Conservation (phyloP, 78 protist species). For the Dictyostelium purpureum region DNA sequence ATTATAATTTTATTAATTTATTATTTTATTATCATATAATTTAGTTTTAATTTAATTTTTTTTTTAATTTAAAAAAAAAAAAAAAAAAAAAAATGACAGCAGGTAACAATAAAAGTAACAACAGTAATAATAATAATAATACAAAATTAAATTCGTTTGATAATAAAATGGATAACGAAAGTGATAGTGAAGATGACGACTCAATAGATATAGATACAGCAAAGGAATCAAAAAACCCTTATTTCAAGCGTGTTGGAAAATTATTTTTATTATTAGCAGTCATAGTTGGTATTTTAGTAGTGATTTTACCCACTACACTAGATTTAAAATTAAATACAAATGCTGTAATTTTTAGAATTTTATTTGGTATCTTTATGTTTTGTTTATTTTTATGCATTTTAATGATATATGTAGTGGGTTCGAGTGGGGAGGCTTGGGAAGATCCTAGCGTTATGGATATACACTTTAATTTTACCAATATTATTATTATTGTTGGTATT, state of each 20-base stretch:
- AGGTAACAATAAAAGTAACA: not conserved
- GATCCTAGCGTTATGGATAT: slow-evolving; percentile 46
- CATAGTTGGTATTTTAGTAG: not conserved
- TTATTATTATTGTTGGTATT: slow-evolving; percentile 49
- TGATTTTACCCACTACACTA: slow-evolving; percentile 19
- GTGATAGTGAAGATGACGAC: slow-evolving; percentile 15
- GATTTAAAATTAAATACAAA: not conserved
- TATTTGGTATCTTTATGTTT: slow-evolving; percentile 43
- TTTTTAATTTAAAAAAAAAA: not conserved
- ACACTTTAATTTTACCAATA: slow-evolving; percentile 24
- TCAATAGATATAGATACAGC: not conserved
- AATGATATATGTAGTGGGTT: slow-evolving; percentile 30
- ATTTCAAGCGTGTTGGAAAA: slow-evolving; percentile 17
- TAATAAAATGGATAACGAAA: slow-evolving; percentile 22
- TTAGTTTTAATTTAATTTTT: not conserved
- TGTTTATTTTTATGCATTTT: slow-evolving; percentile 49
- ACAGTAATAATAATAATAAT: not conserved
- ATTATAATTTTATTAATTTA: too few species aligned
- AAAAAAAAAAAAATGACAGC: not conserved
- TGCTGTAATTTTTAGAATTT: slow-evolving; percentile 20
- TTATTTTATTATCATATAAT: not conserved
- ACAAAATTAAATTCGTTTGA: slow-evolving; percentile 32
- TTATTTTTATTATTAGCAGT: slow-evolving; percentile 12
- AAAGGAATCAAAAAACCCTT: not conserved
- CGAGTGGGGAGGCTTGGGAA: slow-evolving; percentile 32